Conservation (phyloP, 2,329 filamentous ascomycete species). For the Emmonsiellopsis sp. region DNA sequence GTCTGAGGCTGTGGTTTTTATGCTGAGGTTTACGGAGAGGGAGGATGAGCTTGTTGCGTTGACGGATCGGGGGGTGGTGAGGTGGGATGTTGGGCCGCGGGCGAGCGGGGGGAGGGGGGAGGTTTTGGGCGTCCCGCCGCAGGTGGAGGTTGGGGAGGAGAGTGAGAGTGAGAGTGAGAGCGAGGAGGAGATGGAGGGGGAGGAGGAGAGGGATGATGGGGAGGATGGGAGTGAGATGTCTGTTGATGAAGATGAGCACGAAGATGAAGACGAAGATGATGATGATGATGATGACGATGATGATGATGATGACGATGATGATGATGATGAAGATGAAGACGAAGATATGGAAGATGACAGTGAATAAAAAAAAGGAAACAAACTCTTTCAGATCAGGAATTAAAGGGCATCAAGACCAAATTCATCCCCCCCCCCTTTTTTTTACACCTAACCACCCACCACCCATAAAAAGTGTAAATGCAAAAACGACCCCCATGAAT, state of each 20-base stretch:
- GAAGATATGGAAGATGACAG: background rate
- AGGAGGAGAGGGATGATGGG: background rate
- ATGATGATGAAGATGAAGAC: background rate
- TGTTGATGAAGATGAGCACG: background rate
- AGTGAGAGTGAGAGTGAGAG: background rate
- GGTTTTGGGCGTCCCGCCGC: background rate
- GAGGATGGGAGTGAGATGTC: background rate
- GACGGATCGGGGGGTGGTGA: constrained; percentile 33
- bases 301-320: background rate
- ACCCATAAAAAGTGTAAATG: no score
- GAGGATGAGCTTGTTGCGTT: constrained; percentile 32
- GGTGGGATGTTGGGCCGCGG: constrained; percentile 25
- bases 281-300: background rate
- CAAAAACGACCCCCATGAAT: no score
- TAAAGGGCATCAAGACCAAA: no score
- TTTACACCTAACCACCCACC: no score
- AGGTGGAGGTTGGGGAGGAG: background rate
- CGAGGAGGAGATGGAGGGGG: background rate
- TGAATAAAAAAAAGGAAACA: background rate
- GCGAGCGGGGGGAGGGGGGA: constrained; percentile 16
- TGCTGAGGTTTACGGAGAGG: constrained; percentile 22
- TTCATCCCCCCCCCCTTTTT: no score
- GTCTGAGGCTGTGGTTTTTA: constrained; percentile 29
- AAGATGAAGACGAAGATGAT: background rate
- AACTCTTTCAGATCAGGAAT: no score